Evolutionary conservation across 768 basidiomycete genomes (phyloP).

Genomic region (Bullera alba): DNA sequence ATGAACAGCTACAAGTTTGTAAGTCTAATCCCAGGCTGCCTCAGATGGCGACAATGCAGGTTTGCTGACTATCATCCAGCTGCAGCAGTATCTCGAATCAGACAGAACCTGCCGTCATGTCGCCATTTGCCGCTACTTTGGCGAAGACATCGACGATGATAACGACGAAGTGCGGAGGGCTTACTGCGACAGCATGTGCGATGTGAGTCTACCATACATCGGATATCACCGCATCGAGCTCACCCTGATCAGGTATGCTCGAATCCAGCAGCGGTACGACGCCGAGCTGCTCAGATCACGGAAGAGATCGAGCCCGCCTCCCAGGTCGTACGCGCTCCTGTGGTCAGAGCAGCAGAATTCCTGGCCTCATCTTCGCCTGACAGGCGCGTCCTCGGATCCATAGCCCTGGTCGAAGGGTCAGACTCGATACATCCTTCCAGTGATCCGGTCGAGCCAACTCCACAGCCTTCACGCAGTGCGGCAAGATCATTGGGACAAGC

Average conservation of each 20-base stretch:
- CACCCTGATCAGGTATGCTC: conserved; percentile 20
- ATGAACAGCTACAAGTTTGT: conserved; percentile 43
- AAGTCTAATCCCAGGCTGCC: too few species aligned
- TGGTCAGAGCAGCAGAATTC: neutral
- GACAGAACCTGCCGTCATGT: conserved; percentile 41
- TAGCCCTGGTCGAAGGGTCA: too few species aligned
- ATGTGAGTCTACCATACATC: conserved; percentile 32
- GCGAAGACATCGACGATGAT: conserved; percentile 42
- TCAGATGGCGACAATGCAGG: neutral
- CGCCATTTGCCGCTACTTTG: conserved; percentile 46
- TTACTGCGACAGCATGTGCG: conserved; percentile 46
- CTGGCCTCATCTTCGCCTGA: too few species aligned
- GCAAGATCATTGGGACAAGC: too few species aligned
- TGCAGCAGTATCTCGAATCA: conserved; percentile 41
- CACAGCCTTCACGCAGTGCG: too few species aligned
- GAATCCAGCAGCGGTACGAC: conserved; percentile 15
- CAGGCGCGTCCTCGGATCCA: too few species aligned
- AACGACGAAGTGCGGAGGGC: conserved; percentile 23
- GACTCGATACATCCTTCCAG: too few species aligned
- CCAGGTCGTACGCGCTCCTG: neutral
- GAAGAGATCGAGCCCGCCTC: conserved; percentile 10
- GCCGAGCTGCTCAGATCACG: conserved; percentile 2
- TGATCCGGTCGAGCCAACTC: too few species aligned
- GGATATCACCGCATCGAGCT: neutral
- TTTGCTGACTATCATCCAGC: conserved; percentile 12